phyloP scores from a whole-genome alignment of 768 basidiomycete genomes.

The Boletus patriciae region DNA sequence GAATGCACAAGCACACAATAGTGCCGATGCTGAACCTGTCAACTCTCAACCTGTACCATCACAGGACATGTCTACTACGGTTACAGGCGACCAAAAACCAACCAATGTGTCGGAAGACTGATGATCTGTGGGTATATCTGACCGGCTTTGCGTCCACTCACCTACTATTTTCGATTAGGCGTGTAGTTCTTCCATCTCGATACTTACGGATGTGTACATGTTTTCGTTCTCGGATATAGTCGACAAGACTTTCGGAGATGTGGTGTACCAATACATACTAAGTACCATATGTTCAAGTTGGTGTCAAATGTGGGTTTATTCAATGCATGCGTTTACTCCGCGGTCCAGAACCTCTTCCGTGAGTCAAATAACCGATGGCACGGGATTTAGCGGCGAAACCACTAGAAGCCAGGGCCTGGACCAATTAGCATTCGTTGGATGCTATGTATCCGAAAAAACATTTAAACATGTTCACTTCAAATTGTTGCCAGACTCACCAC shows the following conservation, averaged over 20 bases:
- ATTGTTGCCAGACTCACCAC: background rate
- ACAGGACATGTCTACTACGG: constrained; percentile 17
- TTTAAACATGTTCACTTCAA: background rate
- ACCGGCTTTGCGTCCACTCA: background rate
- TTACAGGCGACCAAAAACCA: constrained; percentile 3
- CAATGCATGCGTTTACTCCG: background rate
- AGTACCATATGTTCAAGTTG: background rate
- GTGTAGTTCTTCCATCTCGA: background rate
- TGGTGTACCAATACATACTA: background rate
- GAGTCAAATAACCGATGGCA: background rate
- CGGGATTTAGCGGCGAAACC: background rate
- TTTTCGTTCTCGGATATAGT: background rate
- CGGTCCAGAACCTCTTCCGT: background rate
- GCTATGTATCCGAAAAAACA: background rate
- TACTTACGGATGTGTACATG: background rate
- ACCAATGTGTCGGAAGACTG: background rate
- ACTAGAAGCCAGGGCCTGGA: background rate
- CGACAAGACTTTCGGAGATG: background rate
- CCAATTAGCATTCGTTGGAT: background rate
- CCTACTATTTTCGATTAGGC: background rate
- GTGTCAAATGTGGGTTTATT: background rate
- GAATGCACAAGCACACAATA: constrained; percentile 21
- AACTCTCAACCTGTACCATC: constrained; percentile 25
- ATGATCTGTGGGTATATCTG: background rate
- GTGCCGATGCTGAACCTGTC: constrained; percentile 9